Percentiles rank a stretch among this genome's conserved stretches.
Conservation (phyloP, 176 grass and related monocot species). For the Phoenix dactylifera region DNA sequence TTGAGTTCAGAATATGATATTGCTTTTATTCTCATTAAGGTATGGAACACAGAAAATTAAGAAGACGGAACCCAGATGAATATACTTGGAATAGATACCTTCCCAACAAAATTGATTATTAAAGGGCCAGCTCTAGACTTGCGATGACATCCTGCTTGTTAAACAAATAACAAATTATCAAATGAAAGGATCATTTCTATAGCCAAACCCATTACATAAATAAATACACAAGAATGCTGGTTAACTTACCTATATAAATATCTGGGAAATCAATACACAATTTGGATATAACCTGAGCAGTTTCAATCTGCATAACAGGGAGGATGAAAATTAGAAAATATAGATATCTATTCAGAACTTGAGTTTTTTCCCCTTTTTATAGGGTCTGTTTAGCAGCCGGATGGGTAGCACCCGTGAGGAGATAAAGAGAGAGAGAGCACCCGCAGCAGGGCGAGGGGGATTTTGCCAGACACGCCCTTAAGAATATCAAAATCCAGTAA, state of each 20-base stretch:
- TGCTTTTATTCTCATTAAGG: not conserved
- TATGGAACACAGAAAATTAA: not conserved
- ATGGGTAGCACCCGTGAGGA: too few relatives aligned
- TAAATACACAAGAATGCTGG: not conserved
- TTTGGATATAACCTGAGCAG: conserved; percentile 55
- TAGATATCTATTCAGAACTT: conserved; percentile 11
- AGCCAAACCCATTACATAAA: too few relatives aligned
- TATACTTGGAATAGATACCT: conserved; percentile 41
- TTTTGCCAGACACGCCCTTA: too few relatives aligned
- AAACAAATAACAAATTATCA: conserved; percentile 15
- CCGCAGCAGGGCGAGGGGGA: too few relatives aligned
- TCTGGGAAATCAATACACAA: conserved; percentile 81
- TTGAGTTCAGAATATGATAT: not conserved
- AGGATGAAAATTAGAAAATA: conserved; percentile 6
- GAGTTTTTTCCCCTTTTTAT: conserved; percentile 1
- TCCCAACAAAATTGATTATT: conserved; percentile 68
- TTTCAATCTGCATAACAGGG: conserved; percentile 46
- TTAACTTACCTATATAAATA: conserved; percentile 68
- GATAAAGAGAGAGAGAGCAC: too few relatives aligned
- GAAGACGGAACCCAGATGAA: not conserved
- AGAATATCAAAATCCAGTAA: too few relatives aligned
- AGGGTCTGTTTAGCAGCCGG: not conserved
- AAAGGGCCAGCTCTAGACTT: conserved; percentile 49
- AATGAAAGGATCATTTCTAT: not conserved
- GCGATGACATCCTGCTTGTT: conserved; percentile 56